phyloP scores from a whole-genome alignment of 2,329 filamentous ascomycete species.

The Paracoccidioides brasiliensis region DNA sequence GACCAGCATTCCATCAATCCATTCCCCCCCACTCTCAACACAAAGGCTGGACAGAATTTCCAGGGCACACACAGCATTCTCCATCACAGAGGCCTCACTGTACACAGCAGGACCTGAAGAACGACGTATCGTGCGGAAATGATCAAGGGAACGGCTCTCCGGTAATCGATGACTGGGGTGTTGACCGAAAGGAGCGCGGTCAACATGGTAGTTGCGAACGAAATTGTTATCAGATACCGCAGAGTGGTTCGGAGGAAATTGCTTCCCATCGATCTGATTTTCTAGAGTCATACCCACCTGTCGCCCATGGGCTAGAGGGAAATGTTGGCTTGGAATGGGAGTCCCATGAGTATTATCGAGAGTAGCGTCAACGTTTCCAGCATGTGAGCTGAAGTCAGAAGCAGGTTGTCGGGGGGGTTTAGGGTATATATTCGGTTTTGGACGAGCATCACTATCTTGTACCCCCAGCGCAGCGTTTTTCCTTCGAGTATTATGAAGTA shows the following conservation, averaged over 20 bases:
- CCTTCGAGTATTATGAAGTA: constrained; percentile 43
- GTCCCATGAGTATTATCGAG: constrained; percentile 1
- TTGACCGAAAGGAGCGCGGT: constrained; percentile 7
- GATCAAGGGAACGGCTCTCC: constrained; percentile 19
- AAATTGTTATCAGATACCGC: constrained; percentile 10
- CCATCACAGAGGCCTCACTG: constrained; percentile 32
- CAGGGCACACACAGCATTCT: constrained; percentile 53
- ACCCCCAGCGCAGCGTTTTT: constrained; percentile 36
- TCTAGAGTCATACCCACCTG: not conserved
- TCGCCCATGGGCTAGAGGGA: constrained; percentile 4
- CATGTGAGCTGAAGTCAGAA: constrained; percentile 17
- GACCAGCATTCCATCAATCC: constrained; percentile 85
- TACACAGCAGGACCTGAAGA: constrained; percentile 21
- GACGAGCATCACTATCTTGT: constrained; percentile 28
- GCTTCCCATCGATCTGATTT: constrained; percentile 7
- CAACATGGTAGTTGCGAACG: constrained; percentile 5
- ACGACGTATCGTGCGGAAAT: constrained; percentile 22
- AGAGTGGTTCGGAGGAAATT: constrained; percentile 5
- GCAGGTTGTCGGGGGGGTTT: constrained; percentile 47
- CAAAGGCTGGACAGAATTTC: constrained; percentile 62
- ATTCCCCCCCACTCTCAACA: constrained; percentile 68
- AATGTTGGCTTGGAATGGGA: constrained; percentile 3
- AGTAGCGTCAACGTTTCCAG: not conserved
- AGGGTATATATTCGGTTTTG: constrained; percentile 47
- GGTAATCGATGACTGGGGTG: constrained; percentile 13